Base-by-base conservation (phyloP, 495 filamentous ascomycete genomes). In the Letharia columbiana region DNA sequence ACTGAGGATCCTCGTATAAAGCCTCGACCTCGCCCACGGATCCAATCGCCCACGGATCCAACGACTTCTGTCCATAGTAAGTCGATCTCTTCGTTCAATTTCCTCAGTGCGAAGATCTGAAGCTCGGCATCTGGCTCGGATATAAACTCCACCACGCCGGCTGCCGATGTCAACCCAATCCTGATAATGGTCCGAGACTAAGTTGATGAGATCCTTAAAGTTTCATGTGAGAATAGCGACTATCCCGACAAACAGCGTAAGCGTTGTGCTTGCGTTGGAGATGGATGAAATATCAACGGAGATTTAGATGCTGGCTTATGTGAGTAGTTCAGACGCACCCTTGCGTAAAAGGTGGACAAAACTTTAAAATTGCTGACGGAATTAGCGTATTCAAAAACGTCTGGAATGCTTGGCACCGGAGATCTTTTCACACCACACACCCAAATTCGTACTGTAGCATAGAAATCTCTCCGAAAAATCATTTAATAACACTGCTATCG, bases 11-110 rank as follows among this genome's bases (percentile, higher is more conserved):
- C 82, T 99, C 95, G 77, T 96, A 98, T 45, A 99, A 86, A 59
- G 91, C 92, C 82, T 99, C 95, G 75, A 99, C 96, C 77, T 96
- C 88, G 70, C 88, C n/a, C n/a, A n/a, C n/a, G n/a, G n/a, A n/a
- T n/a, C n/a, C n/a, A n/a, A n/a, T n/a, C n/a, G n/a, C 88, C 90
- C 72, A 99, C 84, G 56, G 89, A 87, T 60, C 87, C 91, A 40
- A 93, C 92, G 59, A 99, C 90, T 80, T 99, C 94, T 64, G 92
- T 91, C 95, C 95, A 99, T 68, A 98, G 83, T 62, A 91, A 87
- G 75, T 98, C 91, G 72, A 99, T 94, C 71, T 96, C 87, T 67
- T 94, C 89, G 78, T 98, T 94, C 72, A 98, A 83, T 67, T 89
- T 91, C 81, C 93, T 87, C 73, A 99, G 81, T 65, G 95, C 95